phyloP scores from a whole-genome alignment of 345 rosid species.

The Eucalyptus curtisii region DNA sequence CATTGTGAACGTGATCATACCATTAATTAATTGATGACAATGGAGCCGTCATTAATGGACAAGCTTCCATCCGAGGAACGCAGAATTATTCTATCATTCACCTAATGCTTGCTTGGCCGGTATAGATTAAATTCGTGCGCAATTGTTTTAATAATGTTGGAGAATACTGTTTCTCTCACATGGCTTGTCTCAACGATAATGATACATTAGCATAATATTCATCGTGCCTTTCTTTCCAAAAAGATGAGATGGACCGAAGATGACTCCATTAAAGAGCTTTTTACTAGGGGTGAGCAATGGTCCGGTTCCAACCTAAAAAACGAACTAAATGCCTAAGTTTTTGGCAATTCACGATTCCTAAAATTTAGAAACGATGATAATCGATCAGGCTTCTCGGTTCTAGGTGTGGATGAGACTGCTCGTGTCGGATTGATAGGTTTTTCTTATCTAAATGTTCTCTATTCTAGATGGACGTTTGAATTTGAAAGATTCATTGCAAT shows the following conservation, averaged over 20 bases:
- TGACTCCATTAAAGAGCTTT: background rate
- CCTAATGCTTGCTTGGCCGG: background rate
- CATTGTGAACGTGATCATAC: background rate
- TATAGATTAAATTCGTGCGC: background rate
- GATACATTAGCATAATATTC: background rate
- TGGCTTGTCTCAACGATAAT: background rate
- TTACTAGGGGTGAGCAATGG: no score
- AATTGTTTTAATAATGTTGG: background rate
- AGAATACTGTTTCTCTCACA: background rate
- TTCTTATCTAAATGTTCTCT: background rate
- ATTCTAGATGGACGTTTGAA: background rate
- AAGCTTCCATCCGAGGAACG: background rate
- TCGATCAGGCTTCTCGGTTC: rapidly evolving
- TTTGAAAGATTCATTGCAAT: background rate
- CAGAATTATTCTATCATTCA: background rate
- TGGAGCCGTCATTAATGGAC: background rate
- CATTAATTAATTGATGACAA: background rate
- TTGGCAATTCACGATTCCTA: background rate
- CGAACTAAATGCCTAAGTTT: rapidly evolving
- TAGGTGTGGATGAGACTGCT: rapidly evolving
- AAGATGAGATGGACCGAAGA: background rate
- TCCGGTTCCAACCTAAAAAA: background rate
- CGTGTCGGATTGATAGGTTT: rapidly evolving
- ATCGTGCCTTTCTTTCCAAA: rapidly evolving
- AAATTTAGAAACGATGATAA: background rate